phyloP scores from a whole-genome alignment of 1,139 yeast genomes.

The Debaryomyces psychrophilus region DNA sequence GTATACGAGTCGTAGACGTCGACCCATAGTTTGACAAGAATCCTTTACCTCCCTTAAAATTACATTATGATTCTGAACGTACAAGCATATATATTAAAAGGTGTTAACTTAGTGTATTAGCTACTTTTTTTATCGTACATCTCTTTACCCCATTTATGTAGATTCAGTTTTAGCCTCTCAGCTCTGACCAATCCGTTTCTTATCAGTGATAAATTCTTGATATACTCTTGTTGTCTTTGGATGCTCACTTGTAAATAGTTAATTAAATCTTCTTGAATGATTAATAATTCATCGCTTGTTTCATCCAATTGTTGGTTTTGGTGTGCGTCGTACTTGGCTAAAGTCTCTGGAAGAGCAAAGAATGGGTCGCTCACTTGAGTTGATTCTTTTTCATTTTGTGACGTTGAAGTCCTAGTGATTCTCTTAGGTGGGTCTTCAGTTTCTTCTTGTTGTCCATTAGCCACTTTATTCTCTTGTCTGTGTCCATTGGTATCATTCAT shows the following conservation, averaged over 20 bases:
- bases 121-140: slow-evolving; percentile 66
- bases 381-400: slow-evolving; percentile 17
- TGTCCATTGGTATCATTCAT: not conserved
- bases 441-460: slow-evolving; percentile 32
- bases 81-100: not conserved
- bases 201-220: slow-evolving; percentile 70
- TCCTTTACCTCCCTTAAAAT: too few species aligned
- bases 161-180: slow-evolving; percentile 67
- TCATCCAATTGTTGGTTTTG: slow-evolving; percentile 31
- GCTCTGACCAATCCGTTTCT: slow-evolving; percentile 79
- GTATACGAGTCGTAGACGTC: not conserved
- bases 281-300: slow-evolving; percentile 31
- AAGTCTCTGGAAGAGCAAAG: slow-evolving; percentile 41
- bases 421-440: slow-evolving; percentile 62
- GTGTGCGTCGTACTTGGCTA: slow-evolving; percentile 39
- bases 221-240: slow-evolving; percentile 89
- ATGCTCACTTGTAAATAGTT: slow-evolving; percentile 54
- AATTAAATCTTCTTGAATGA: slow-evolving; percentile 44
- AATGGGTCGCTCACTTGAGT: slow-evolving; percentile 39
- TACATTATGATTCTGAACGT: not conserved
- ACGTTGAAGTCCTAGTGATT: slow-evolving; percentile 27
- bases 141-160: slow-evolving; percentile 83
- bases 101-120: slow-evolving; percentile 10
- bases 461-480: slow-evolving; percentile 1
- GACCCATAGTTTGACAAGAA: not conserved